Base-by-base conservation (phyloP, 2,329 filamentous ascomycete genomes). In the Exophiala aquamarina region DNA sequence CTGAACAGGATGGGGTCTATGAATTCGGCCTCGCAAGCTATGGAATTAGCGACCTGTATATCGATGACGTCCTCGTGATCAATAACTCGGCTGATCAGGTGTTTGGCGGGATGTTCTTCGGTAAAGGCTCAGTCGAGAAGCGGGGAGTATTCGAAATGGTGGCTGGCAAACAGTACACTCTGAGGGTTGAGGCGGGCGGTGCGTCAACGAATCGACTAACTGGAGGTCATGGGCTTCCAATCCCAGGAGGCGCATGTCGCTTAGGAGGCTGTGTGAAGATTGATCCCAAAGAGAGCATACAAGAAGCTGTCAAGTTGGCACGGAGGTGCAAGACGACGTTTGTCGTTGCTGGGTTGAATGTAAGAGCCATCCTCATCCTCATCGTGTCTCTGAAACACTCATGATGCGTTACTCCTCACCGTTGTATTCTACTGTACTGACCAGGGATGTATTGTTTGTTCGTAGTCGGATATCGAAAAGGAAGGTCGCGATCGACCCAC, bases 61-160 rank as follows among this genome's bases (percentile, higher is more conserved):
- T 34, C 32, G 17, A 34, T 14, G 32, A 34, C 14, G 32, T 34
- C 5, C 32, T 34, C n/a, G 6, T 34, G 6, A 34, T 34, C 32
- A 34, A 14, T n/a, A 34, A 34, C 14, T 6, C n/a, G 13, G 81
- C 79, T 39, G 79, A 81, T 48, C 83, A 86, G 61, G 70, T 64
- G 34, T 73, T 77, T 18, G 81, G 82, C 9, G 78, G n/a, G 7
- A 14, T 14, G 6, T 7, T 34, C 5, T 34, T 34, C 32, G 32
- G 32, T 18, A 7, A 7, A 6, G 32, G 32, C 6, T 7, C 32
- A 5, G n/a, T 34, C 14, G 32, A 34, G n/a, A 14, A 34, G n/a
- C 6, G 6, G 5, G 32, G 32, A 7, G 8, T 6, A 6, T 14
- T 7, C 6, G 6, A 34, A 34, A 14, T 34, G 32, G n/a, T 8